Evolutionary conservation across 352 stramenopile species (phyloP).

Genomic region (Lagenidium giganteum): DNA sequence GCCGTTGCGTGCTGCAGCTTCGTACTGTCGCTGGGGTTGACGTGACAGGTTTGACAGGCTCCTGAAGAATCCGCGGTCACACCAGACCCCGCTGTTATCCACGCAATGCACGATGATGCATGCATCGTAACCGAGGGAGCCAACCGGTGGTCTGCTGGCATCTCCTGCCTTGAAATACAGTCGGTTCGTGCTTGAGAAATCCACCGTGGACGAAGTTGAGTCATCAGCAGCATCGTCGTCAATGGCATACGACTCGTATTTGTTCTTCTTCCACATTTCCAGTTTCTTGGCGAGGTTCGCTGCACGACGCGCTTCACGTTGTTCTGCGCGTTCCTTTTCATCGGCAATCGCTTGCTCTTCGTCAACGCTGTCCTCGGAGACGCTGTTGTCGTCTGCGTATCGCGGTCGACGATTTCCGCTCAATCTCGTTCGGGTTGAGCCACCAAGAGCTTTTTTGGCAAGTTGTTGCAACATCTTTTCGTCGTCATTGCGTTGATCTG

Average conservation of each 20-base stretch:
- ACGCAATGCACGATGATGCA: conserved; percentile 73
- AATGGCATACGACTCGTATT: conserved; percentile 52
- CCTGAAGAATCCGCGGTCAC: conserved; percentile 67
- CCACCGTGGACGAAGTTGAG: neutral
- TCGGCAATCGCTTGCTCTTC: conserved; percentile 21
- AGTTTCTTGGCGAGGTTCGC: conserved; percentile 41
- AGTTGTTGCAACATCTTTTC: conserved; percentile 32
- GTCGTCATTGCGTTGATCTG: conserved; percentile 32
- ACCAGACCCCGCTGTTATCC: conserved; percentile 72
- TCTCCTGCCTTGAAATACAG: conserved; percentile 56
- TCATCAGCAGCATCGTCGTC: conserved; percentile 11
- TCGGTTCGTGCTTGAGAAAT: conserved; percentile 11
- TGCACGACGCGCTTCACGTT: conserved; percentile 34
- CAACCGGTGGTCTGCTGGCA: conserved; percentile 35
- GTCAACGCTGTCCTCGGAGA: conserved; percentile 27
- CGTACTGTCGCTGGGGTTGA: conserved; percentile 54
- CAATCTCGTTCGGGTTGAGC: conserved; percentile 19
- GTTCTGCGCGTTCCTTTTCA: conserved; percentile 29
- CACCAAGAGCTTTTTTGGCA: conserved; percentile 18
- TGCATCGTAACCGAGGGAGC: conserved; percentile 10
- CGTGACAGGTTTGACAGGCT: conserved; percentile 46
- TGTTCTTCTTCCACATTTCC: conserved; percentile 49
- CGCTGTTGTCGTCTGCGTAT: conserved; percentile 32
- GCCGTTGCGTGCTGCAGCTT: conserved; percentile 37
- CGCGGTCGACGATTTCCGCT: conserved; percentile 15